These are phyloP conservation scores for Gilbertella persicaria DNA, from an alignment of 371 early-diverging fungal species.

Conservation along the genomic window DNA sequence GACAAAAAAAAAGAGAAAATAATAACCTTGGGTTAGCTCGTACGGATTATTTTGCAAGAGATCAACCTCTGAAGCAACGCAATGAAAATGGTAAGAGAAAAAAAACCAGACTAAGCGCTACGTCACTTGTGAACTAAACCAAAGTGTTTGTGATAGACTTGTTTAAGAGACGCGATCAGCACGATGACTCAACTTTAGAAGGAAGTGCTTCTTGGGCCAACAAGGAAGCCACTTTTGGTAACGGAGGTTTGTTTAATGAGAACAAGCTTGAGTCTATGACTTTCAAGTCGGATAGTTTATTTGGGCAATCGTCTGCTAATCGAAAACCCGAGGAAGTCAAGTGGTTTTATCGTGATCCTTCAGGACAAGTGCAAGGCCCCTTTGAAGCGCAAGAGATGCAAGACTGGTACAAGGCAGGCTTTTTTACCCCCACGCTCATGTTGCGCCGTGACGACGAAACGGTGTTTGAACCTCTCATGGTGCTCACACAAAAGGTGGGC, in stretches of 20 bases:
- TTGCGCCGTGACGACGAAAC: constrained; percentile 74
- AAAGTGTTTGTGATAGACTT: constrained; percentile 9
- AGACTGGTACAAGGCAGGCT: constrained; percentile 85
- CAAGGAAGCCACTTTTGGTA: not conserved
- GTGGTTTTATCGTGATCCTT: constrained; percentile 85
- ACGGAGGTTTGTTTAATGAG: constrained; percentile 9
- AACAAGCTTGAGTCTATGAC: not conserved
- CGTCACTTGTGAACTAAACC: not conserved
- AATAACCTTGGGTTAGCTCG: constrained; percentile 11
- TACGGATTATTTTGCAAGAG: constrained; percentile 27
- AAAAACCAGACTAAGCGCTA: not conserved
- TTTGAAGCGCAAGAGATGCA: constrained; percentile 84
- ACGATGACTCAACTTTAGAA: constrained; percentile 13
- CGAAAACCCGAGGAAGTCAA: constrained; percentile 48
- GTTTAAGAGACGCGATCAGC: constrained; percentile 15
- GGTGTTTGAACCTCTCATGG: constrained; percentile 68
- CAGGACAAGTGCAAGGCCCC: constrained; percentile 78
- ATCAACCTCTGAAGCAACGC: constrained; percentile 18
- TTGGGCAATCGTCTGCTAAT: constrained; percentile 9
- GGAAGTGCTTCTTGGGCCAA: not conserved
- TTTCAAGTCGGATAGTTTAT: constrained; percentile 3
- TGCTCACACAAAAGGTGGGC: constrained; percentile 60
- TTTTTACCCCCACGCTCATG: constrained; percentile 71
- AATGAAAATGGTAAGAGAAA: constrained; percentile 18
- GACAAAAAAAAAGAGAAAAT: not conserved